These are phyloP conservation scores for Paramecium primaurelia DNA, from an alignment of 73 alveolate species.

Conservation along the genomic window DNA sequence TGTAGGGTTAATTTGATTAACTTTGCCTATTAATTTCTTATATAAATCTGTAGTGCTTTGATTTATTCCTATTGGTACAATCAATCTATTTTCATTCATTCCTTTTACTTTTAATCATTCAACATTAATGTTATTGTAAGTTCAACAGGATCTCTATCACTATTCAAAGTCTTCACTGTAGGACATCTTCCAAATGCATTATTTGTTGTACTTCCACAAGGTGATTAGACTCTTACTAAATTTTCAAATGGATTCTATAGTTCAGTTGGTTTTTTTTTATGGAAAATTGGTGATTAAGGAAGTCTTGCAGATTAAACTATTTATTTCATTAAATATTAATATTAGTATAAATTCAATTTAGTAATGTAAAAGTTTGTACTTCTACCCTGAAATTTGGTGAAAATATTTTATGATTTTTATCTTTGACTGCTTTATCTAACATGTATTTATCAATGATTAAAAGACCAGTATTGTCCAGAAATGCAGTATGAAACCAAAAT, in stretches of 20 bases:
- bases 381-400: constrained; percentile 67
- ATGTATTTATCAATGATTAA: constrained; percentile 68
- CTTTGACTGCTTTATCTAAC: constrained; percentile 85
- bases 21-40: neutral
- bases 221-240: neutral
- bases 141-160: constrained; percentile 43
- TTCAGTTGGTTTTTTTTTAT: neutral
- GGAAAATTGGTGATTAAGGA: neutral
- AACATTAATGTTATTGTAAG: neutral
- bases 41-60: constrained; percentile 27
- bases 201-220: neutral
- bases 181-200: constrained; percentile 23
- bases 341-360: neutral
- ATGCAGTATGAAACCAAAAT: constrained; percentile 87
- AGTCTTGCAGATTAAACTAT: neutral
- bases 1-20: neutral
- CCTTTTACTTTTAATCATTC: neutral
- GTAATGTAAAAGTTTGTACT: neutral
- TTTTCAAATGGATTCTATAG: neutral
- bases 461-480: constrained; percentile 72
- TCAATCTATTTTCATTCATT: neutral
- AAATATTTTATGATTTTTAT: constrained; percentile 64
- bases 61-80: neutral
- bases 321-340: neutral
- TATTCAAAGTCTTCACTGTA: constrained; percentile 28